Conservation (phyloP, 306 rosid genomes). For the Glycine tomentella region DNA sequence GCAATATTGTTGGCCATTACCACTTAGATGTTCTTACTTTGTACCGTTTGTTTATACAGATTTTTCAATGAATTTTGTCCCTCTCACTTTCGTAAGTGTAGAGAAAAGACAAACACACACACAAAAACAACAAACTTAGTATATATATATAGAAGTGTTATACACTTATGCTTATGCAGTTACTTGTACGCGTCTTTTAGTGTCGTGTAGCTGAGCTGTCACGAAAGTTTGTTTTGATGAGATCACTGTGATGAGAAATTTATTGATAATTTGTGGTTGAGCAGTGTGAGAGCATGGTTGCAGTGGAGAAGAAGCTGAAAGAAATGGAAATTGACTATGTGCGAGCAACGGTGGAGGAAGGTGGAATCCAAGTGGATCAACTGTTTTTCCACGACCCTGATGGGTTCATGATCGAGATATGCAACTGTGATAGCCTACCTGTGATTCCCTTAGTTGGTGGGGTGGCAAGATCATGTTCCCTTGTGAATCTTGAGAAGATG, state of each 20-base stretch:
- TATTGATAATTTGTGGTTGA: background rate
- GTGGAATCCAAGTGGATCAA: slow-evolving; percentile 89
- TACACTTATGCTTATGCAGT: background rate
- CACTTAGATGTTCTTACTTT: no score
- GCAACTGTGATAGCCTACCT: slow-evolving; percentile 89
- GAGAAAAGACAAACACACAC: background rate
- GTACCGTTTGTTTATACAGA: background rate
- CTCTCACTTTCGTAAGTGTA: background rate
- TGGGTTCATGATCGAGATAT: slow-evolving; percentile 96
- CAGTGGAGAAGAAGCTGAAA: slow-evolving; percentile 88
- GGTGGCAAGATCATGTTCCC: slow-evolving; percentile 56
- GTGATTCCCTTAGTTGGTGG: slow-evolving; percentile 74
- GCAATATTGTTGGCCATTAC: slow-evolving; percentile 4
- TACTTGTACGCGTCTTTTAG: slow-evolving; percentile 37
- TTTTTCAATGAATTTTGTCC: background rate
- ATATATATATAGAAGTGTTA: no score
- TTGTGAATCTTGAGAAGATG: slow-evolving; percentile 43
- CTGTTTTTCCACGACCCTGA: slow-evolving; percentile 96
- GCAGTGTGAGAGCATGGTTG: slow-evolving; percentile 93
- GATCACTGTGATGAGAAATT: background rate
- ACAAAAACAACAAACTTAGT: background rate
- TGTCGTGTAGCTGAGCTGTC: background rate
- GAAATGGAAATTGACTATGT: slow-evolving; percentile 75
- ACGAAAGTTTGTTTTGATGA: slow-evolving; percentile 14
- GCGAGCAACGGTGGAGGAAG: slow-evolving; percentile 82